Conservation (phyloP, 208 protist species). For the Acanthamoeba healyi region DNA sequence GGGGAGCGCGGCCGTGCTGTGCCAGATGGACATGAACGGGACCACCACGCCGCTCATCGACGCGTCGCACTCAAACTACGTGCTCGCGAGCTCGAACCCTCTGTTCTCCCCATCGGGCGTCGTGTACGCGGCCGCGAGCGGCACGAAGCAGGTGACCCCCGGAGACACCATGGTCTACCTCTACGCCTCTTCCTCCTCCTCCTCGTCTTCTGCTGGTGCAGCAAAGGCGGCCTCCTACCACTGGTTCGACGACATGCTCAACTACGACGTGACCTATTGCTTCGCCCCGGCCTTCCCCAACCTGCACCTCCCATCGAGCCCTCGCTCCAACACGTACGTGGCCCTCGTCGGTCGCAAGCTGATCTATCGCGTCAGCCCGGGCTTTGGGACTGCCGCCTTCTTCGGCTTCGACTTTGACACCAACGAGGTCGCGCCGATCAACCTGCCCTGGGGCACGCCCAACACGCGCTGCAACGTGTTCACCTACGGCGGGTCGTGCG, state of each 20-base stretch:
- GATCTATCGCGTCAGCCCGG: conserved; percentile 10
- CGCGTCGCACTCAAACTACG: conserved; percentile 11
- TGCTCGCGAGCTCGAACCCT: neutral
- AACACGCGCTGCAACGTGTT: conserved; percentile 9
- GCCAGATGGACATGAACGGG: conserved; percentile 24
- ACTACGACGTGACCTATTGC: conserved; percentile 26
- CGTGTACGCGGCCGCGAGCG: conserved; percentile 1
- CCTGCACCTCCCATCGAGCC: conserved; percentile 36
- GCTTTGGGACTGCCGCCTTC: conserved; percentile 24
- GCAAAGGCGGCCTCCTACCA: conserved; percentile 24
- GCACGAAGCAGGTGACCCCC: neutral
- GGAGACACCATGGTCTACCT: conserved; percentile 19
- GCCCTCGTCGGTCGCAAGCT: neutral
- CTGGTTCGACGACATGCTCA: conserved; percentile 33
- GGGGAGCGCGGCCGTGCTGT: neutral
- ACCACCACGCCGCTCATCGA: conserved; percentile 33
- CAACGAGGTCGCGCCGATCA: conserved; percentile 3
- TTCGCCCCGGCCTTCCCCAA: conserved; percentile 28
- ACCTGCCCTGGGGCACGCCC: conserved; percentile 4
- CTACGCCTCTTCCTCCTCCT: too few species aligned
- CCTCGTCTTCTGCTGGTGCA: too few species aligned
- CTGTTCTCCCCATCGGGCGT: conserved; percentile 3
- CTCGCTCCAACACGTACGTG: neutral
- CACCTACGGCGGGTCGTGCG: conserved; percentile 16
- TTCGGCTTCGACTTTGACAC: conserved; percentile 35